Evolutionary conservation across 129 eudicot species (phyloP).

Genomic region (Tagetes patula): DNA sequence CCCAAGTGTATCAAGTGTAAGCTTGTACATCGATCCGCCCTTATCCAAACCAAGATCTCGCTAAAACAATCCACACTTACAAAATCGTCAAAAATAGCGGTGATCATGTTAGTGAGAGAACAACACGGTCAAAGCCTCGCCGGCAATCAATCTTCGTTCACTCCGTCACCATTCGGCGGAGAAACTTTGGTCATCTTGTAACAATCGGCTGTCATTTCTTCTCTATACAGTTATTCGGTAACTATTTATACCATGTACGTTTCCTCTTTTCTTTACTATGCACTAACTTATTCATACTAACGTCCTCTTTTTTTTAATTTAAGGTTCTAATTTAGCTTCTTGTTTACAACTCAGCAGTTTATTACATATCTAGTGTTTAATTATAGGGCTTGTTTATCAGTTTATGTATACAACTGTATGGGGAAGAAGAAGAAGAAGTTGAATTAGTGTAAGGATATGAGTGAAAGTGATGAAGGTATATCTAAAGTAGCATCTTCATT

Average conservation of each 20-base stretch:
- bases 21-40: too few relatives aligned
- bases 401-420: background rate
- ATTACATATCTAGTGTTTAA: too few relatives aligned
- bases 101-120: too few relatives aligned
- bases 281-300: conserved; percentile 14
- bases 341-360: background rate
- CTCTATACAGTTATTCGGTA: conserved; percentile 14
- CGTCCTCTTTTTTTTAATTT: conserved; percentile 11
- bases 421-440: background rate
- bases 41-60: too few relatives aligned
- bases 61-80: too few relatives aligned
- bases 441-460: conserved; percentile 42
- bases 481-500: conserved; percentile 49
- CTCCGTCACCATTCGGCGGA: conserved; percentile 60
- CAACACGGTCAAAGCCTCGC: conserved; percentile 13
- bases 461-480: conserved; percentile 56
- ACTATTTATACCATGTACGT: conserved; percentile 19
- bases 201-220: conserved; percentile 26
- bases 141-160: conserved; percentile 34
- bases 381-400: too few relatives aligned
- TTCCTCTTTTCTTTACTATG: conserved; percentile 17
- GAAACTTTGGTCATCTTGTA: conserved; percentile 34
- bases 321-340: background rate
- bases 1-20: too few relatives aligned
- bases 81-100: too few relatives aligned